These are phyloP conservation scores for Ceratocystis diversiconidia DNA, from an alignment of 2,329 filamentous ascomycete species.

Conservation along the genomic window DNA sequence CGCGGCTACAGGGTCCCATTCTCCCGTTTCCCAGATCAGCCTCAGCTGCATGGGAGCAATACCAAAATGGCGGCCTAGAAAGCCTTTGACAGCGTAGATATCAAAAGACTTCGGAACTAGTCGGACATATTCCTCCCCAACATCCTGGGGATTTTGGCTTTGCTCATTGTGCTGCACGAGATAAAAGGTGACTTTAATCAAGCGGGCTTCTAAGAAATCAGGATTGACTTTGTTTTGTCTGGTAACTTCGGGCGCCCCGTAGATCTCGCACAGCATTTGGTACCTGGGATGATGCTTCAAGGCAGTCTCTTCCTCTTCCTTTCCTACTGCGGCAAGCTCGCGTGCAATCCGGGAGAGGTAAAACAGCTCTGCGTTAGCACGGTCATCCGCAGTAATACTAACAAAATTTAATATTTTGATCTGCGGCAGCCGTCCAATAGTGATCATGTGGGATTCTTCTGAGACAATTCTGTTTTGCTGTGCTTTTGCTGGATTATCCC, in stretches of 20 bases:
- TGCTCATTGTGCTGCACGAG: not conserved
- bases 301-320: slow-evolving; percentile 37
- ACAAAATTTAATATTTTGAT: slow-evolving; percentile 63
- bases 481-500: slow-evolving; percentile 30
- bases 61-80: slow-evolving; percentile 58
- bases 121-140: slow-evolving; percentile 23
- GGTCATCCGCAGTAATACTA: slow-evolving; percentile 55
- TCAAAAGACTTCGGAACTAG: slow-evolving; percentile 63
- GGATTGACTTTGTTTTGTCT: slow-evolving; percentile 50
- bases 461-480: slow-evolving; percentile 24
- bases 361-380: slow-evolving; percentile 80
- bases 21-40: slow-evolving; percentile 78
- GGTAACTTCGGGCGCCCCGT: slow-evolving; percentile 55
- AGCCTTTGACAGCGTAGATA: slow-evolving; percentile 66
- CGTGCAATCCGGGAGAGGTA: slow-evolving; percentile 75
- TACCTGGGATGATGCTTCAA: slow-evolving; percentile 57
- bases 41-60: slow-evolving; percentile 48
- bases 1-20: slow-evolving; percentile 65
- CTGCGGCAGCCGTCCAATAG: slow-evolving; percentile 55
- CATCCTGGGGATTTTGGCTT: slow-evolving; percentile 19
- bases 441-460: slow-evolving; percentile 82
- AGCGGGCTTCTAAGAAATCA: slow-evolving; percentile 64
- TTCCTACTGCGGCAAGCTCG: slow-evolving; percentile 50
- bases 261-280: slow-evolving; percentile 54
- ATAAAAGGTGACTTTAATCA: slow-evolving; percentile 50